Evolutionary conservation across 23 red algal genomes (phyloP), one percentile per base, ranked within the genome.

Genomic region (Chondrus crispus): DNA sequence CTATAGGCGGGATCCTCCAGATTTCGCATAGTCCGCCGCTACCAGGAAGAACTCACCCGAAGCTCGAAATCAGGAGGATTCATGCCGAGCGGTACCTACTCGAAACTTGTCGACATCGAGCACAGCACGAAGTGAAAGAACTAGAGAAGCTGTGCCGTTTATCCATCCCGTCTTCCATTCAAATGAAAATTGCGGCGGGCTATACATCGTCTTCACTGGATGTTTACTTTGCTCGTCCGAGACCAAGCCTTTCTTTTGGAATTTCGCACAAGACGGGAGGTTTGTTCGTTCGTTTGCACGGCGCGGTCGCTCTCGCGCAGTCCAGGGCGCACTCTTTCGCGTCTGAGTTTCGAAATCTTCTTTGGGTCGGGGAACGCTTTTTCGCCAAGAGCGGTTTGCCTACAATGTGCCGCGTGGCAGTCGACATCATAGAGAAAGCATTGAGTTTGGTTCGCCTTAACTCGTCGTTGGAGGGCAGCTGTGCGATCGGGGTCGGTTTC

Each of bases 81-180:
- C n/a, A n/a, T n/a, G n/a, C n/a, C n/a, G 72, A 90, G 46, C 33
- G 10, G 2, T 42, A 80, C 45, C 30, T 90, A n/a, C 72, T 90
- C n/a, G 52, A 63, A 11, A 52, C 62, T 80, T 79, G 69, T 64
- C 87, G 71, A 76, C 55, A 63, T 35, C 87, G 87, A 43, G 87
- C 87, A 14, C 42, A 57, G 16, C 38, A 62, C 36, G 87, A 90
- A 26, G 55, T 90, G 12, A 35, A 78, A 20, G 2, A 37, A 63
- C 62, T 90, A 78, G 26, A 66, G 35, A 9, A 7, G 26, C 35
- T 66, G 26, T 66, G 60, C 60, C 1, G 35, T 9, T 66, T 32
- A 6, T 7, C 26, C 9, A 32, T 66, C 18, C 60, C 60, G 18
- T n/a, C n/a, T n/a, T n/a, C n/a, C n/a, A n/a, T n/a, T n/a, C n/a